Evolutionary conservation across 306 rosid species (phyloP), one percentile per base, ranked within the genome.

Genomic region (Acacia confusa): DNA sequence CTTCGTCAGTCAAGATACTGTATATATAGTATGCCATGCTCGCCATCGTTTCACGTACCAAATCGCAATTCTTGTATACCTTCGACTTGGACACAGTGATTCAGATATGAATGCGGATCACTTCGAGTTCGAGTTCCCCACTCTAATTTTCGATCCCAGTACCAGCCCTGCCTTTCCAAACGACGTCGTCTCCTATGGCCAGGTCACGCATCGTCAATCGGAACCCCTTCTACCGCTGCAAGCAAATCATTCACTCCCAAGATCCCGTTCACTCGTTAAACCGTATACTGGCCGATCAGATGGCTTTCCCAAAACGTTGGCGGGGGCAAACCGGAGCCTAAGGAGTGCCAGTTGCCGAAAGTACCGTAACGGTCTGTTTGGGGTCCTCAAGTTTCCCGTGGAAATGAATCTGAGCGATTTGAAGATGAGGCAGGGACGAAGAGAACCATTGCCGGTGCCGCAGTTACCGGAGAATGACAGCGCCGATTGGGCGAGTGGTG

Each of bases 381-480:
- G 87, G 32, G 34, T 58, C 5, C 83, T 68, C 44, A 83, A 83
- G 87, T 86, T 77, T 61, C 87, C 89, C 20, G 57, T 84, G 20
- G 85, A 86, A 36, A 86, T 86, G 87, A 82, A 86, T 9, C 44
- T 86, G 69, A 78, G 79, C 28, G 87, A 86, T 19, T 84, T 86
- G 3, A 86, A 81, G 82, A 77, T 11, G 79, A 84, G 89, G 32
- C 89, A 80, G 57, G 82, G 43, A 4, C 77, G 85, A n/a, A 78
- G 60, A 20, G 85, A 78, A 0, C 74, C 83, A 27, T 20, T 9
- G 12, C 43, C 79, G 11, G 47, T 44, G 27, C 69, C 85, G 3
- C 69, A 70, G n/a, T 5, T 78, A 2, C 27, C 77, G 64, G 24
- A 20, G 32, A 20, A 13, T 13, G 6, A 27, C 28, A 45, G 7